phyloP scores from a whole-genome alignment of 2,329 filamentous ascomycete species.

The Scedosporium boydii region DNA sequence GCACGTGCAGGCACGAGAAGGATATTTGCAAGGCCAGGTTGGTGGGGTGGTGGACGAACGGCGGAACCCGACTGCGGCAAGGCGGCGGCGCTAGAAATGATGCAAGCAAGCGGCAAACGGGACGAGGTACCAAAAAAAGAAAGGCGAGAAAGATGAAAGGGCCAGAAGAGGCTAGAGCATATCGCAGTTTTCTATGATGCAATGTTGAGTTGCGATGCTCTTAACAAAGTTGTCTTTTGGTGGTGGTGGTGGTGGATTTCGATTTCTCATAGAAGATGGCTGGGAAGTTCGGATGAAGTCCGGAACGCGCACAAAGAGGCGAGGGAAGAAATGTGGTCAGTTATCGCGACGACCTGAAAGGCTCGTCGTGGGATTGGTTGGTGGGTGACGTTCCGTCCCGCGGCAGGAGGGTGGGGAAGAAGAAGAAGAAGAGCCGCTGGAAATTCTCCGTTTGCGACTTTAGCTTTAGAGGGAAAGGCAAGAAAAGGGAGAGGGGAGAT shows the following conservation, averaged over 20 bases:
- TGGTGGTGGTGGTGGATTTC: not conserved
- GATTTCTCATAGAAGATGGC: not conserved
- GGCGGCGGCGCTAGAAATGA: not conserved
- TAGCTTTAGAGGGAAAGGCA: not conserved
- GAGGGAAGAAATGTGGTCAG: not conserved
- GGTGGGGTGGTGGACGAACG: too few relatives aligned
- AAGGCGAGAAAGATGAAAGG: not conserved
- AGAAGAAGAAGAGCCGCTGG: not conserved
- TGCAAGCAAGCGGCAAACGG: not conserved
- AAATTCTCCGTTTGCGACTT: conserved; percentile 2
- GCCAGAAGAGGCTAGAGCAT: not conserved
- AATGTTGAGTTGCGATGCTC: not conserved
- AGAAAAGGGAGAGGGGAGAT: not conserved
- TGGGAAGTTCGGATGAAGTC: conserved; percentile 1
- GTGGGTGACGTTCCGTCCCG: conserved; percentile 7
- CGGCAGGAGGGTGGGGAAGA: not conserved
- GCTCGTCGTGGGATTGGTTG: not conserved
- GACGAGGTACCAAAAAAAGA: not conserved
- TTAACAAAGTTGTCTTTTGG: not conserved
- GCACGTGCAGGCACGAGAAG: too few relatives aligned
- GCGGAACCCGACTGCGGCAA: too few relatives aligned
- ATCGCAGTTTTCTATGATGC: not conserved
- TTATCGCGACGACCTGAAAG: not conserved
- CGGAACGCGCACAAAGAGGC: not conserved
- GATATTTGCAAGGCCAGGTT: too few relatives aligned